Evolutionary conservation across 1,139 yeast genomes (phyloP).

Genomic region (Hanseniaspora uvarum): DNA sequence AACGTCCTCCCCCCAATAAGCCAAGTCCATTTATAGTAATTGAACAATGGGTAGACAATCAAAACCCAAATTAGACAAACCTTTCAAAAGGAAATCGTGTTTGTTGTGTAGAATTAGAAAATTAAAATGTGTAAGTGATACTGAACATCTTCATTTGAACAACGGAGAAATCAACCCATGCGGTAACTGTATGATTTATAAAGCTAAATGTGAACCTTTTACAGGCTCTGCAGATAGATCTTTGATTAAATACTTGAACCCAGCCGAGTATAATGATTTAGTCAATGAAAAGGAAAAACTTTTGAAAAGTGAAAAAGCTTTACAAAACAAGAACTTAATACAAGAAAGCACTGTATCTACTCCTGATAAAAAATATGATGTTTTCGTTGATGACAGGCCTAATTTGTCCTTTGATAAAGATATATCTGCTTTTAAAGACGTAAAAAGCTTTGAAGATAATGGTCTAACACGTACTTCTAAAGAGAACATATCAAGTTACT

Average conservation of each 20-base stretch:
- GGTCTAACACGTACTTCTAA: neutral
- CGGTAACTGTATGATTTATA: slow-evolving; percentile 15
- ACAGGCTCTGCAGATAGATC: slow-evolving; percentile 4
- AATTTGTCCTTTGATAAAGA: neutral
- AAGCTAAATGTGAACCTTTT: slow-evolving; percentile 5
- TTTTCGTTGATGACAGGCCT: neutral
- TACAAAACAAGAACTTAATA: too few relatives aligned
- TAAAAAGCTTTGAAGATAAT: neutral
- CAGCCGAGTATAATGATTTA: neutral
- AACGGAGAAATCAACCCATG: slow-evolving; percentile 11
- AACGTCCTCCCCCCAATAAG: too few relatives aligned
- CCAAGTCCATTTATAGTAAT: too few relatives aligned
- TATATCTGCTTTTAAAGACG: neutral
- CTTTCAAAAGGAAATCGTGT: slow-evolving; percentile 8
- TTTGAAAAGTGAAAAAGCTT: neutral
- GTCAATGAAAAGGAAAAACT: neutral
- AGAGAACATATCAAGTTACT: neutral
- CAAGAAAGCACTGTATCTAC: neutral
- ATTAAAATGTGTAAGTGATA: slow-evolving; percentile 7
- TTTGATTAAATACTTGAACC: neutral
- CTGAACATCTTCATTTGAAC: neutral
- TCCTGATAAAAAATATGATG: neutral
- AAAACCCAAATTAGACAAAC: neutral
- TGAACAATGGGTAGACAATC: neutral
- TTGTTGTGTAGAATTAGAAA: slow-evolving; percentile 14